Evolutionary conservation across 129 eudicot genomes (phyloP).

Genomic region (Smallanthus sonchifolius): DNA sequence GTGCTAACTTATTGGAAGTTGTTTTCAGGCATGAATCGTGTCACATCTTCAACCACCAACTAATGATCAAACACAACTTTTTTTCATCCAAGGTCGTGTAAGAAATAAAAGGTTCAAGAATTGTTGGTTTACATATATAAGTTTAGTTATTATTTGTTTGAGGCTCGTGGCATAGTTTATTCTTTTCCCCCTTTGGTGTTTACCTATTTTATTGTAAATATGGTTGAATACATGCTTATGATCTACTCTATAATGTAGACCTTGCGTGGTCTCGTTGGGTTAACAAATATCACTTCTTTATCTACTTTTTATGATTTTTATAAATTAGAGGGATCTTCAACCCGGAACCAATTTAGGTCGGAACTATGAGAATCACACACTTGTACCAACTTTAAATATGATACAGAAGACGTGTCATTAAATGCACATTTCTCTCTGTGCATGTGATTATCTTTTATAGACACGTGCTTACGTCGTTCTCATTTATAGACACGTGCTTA

Average conservation of each 20-base stretch:
- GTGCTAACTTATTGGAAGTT: slow-evolving; percentile 5
- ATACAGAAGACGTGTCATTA: too few species aligned
- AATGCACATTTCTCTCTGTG: too few species aligned
- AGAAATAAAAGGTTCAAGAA: slow-evolving; percentile 10
- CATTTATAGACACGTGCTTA: too few species aligned
- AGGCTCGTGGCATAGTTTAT: slow-evolving; percentile 5
- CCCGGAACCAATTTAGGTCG: too few species aligned
- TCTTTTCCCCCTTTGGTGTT: neutral
- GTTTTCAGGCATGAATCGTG: slow-evolving; percentile 28
- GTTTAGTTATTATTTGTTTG: slow-evolving; percentile 18
- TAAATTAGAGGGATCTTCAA: too few species aligned
- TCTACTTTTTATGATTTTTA: too few species aligned
- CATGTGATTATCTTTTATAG: too few species aligned
- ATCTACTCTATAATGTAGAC: neutral
- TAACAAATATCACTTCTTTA: neutral
- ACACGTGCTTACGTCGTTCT: too few species aligned
- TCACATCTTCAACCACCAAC: slow-evolving; percentile 12
- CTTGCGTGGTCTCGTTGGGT: neutral
- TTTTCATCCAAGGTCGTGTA: slow-evolving; percentile 16
- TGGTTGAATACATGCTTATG: neutral
- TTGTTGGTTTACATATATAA: slow-evolving; percentile 3
- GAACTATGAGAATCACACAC: too few species aligned
- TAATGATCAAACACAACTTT: slow-evolving; percentile 7
- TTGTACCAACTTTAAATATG: too few species aligned
- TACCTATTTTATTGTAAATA: neutral